A percentile compares a stretch with the other conserved stretches of the same genome.
phyloP scores from a whole-genome alignment of 2,329 filamentous ascomycete genomes.

The Cladosporium velox region DNA sequence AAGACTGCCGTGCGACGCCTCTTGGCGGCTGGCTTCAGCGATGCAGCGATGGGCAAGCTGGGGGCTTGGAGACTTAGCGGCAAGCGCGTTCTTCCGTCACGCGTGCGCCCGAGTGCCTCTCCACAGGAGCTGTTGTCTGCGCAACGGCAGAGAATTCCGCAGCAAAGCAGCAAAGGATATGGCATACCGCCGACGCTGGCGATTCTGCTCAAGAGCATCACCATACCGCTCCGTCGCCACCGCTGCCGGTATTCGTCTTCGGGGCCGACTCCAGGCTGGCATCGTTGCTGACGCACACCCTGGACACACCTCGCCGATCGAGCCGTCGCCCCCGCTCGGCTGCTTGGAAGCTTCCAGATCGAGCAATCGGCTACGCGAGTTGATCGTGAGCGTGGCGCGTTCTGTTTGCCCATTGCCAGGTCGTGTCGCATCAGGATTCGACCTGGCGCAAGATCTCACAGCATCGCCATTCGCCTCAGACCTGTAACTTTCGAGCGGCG shows the following conservation, averaged over 20 bases:
- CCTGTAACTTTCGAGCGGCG: not conserved
- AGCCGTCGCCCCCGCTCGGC: constrained; percentile 21
- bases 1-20: constrained; percentile 4
- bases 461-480: not conserved
- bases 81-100: constrained; percentile 16
- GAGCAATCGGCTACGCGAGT: constrained; percentile 13
- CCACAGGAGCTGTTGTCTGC: constrained; percentile 12
- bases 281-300: constrained; percentile 16
- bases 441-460: not conserved
- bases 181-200: not conserved
- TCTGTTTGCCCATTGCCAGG: not conserved
- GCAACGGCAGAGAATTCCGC: constrained; percentile 21
- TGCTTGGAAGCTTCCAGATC: constrained; percentile 16
- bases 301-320: constrained; percentile 16
- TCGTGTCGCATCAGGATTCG: not conserved
- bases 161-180: not conserved
- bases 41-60: constrained; percentile 6
- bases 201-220: not conserved
- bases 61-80: constrained; percentile 15
- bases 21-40: constrained; percentile 13
- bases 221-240: not conserved
- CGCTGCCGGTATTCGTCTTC: not conserved
- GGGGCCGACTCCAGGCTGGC: constrained; percentile 13
- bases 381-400: not conserved
- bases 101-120: constrained; percentile 13